Percentiles rank a stretch among this genome's conserved stretches.
These are phyloP conservation scores for Skeletonema costatum DNA, from an alignment of 108 stramenopile species.

Conservation along the genomic window DNA sequence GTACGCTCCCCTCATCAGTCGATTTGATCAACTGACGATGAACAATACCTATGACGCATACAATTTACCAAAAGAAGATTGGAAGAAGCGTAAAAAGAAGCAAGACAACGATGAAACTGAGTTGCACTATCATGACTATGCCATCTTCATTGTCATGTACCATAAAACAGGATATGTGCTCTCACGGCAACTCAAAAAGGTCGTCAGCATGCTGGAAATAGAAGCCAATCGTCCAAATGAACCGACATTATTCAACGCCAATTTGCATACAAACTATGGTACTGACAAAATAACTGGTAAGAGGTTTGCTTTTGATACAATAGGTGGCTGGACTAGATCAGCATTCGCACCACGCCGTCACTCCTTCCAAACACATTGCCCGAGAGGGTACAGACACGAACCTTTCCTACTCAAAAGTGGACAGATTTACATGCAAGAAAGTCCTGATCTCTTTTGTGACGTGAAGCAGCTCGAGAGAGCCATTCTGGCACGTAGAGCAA, in stretches of 20 bases:
- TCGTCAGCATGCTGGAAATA: slow-evolving; percentile 13
- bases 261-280: background rate
- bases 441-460: slow-evolving; percentile 35
- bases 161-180: slow-evolving; percentile 51
- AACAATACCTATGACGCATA: background rate
- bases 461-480: slow-evolving; percentile 3
- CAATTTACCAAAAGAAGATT: background rate
- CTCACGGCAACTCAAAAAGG: slow-evolving; percentile 22
- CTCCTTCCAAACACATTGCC: background rate
- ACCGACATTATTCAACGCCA: background rate
- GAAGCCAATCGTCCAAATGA: background rate
- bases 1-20: background rate
- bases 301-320: slow-evolving; percentile 21
- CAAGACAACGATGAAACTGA: background rate
- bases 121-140: slow-evolving; percentile 28
- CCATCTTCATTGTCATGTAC: slow-evolving; percentile 25
- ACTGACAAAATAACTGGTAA: slow-evolving; percentile 13
- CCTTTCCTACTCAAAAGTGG: slow-evolving; percentile 10
- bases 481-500: slow-evolving; percentile 16
- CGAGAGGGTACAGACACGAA: background rate
- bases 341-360: slow-evolving; percentile 15
- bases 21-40: background rate
- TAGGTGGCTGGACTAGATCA: slow-evolving; percentile 3
- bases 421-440: slow-evolving; percentile 29
- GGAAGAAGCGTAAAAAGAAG: background rate